Base-by-base conservation (phyloP, 768 basidiomycete species). In the Russula ochroleuca region DNA sequence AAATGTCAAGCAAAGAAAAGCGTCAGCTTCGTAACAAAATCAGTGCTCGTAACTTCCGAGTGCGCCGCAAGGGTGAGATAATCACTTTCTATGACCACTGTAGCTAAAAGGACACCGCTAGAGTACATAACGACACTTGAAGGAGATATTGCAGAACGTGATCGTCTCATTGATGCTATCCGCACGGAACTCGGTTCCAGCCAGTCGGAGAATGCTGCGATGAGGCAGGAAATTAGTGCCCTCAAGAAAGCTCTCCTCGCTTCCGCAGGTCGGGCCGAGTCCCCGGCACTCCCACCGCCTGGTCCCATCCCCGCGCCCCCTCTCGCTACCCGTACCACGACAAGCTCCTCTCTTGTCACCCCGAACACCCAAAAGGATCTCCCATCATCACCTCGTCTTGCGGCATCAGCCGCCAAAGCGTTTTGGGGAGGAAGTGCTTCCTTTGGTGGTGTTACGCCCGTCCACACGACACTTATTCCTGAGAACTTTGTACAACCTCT, bases 1-100 rank as follows among this genome's bases (percentile, higher is more conserved):
- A 94, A 75, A 91, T 99, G 84, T 85, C 85, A 5, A 88, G 86
- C 70, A 98, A 97, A 77, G 95, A 98, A 78, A 98, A 98, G 76
- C 78, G 97, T 17, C 96, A 98, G 74, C 78, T 98, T 43, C 75
- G 96, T 57, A 99, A 99, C 79, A 99, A 99, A 85, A 94, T 98
- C 69, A 89, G 87, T 65, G 96, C 96, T 1, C 78, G 95, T 62
- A 97, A 96, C 73, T 98, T 98, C 78, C 82, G 96, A 19, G 91
- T 94, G n/a, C 78, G 96, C 33, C 80, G 94, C 75, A 98, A 98
- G 79, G 95, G 92, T 90, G 38, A 58, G 75, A 72, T 66, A 41
- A 60, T 64, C 53, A 28, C 8, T 43, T 55, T 54, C 10, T 21
- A 19, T 25, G n/a, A 21, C n/a, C 15, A 15, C 11, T 19, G 19